Percentiles rank a stretch among this genome's conserved stretches.
Evolutionary conservation across 2,329 filamentous ascomycete species (phyloP).

Genomic region (Cladobotryum mycophilum): DNA sequence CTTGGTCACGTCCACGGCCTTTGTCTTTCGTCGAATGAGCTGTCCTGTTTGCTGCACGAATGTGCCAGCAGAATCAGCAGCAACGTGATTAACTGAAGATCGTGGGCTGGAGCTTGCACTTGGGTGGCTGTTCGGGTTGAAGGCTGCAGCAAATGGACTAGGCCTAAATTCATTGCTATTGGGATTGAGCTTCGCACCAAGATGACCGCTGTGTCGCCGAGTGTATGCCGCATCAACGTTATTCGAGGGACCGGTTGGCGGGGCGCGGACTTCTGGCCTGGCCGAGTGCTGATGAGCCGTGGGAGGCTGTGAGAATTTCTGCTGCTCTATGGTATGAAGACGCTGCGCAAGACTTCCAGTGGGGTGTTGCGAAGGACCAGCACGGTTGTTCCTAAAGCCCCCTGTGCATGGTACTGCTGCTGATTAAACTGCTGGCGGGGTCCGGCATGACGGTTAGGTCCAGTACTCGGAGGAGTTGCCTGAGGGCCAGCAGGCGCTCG

Average conservation of each 20-base stretch:
- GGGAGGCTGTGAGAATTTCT: slow-evolving; percentile 40
- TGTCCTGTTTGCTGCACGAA: slow-evolving; percentile 27
- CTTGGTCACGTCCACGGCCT: slow-evolving; percentile 65
- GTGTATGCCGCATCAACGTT: slow-evolving; percentile 45
- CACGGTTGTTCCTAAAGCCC: slow-evolving; percentile 43
- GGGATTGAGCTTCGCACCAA: slow-evolving; percentile 55
- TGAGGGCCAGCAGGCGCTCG: slow-evolving; percentile 31
- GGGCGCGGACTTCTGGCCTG: slow-evolving; percentile 60
- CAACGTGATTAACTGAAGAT: slow-evolving; percentile 48
- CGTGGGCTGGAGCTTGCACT: slow-evolving; percentile 68
- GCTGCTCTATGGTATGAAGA: slow-evolving; percentile 46
- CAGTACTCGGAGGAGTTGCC: slow-evolving; percentile 20
- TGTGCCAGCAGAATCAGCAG: slow-evolving; percentile 19
- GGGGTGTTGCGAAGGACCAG: slow-evolving; percentile 36
- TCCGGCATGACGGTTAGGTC: slow-evolving; percentile 39
- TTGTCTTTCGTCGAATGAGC: slow-evolving; percentile 64
- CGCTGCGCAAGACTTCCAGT: slow-evolving; percentile 44
- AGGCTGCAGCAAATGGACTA: slow-evolving; percentile 71
- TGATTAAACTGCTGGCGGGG: slow-evolving; percentile 44
- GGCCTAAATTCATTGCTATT: slow-evolving; percentile 77
- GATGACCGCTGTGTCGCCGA: slow-evolving; percentile 46
- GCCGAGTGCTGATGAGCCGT: slow-evolving; percentile 44
- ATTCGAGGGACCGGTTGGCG: slow-evolving; percentile 67
- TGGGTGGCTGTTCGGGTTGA: slow-evolving; percentile 64
- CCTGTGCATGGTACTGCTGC: slow-evolving; percentile 39